phyloP scores from a whole-genome alignment of 2,329 filamentous ascomycete species.

The Periglandula ipomoeae region DNA sequence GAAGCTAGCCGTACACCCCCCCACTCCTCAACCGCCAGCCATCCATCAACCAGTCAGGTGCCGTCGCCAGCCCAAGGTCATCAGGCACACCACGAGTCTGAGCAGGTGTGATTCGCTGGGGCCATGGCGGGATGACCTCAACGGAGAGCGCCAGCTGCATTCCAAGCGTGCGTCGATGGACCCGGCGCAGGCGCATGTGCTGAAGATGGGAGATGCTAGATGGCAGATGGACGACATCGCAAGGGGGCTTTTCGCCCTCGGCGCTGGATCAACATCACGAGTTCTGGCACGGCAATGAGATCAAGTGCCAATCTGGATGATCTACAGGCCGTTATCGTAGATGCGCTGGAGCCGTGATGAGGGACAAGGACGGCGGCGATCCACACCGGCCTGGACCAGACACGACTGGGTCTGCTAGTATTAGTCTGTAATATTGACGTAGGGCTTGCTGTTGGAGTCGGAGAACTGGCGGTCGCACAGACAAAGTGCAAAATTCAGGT shows the following conservation, averaged over 20 bases:
- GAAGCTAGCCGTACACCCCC: neutral
- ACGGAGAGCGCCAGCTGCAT: neutral
- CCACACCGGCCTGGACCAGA: too few species aligned
- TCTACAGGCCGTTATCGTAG: too few species aligned
- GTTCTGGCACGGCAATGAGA: neutral
- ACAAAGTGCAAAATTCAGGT: neutral
- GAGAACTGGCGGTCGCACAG: neutral
- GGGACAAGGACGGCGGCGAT: too few species aligned
- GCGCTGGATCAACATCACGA: neutral
- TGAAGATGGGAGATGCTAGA: neutral
- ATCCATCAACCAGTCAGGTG: slow-evolving; percentile 16
- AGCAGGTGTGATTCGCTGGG: slow-evolving; percentile 8
- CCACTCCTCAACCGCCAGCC: neutral
- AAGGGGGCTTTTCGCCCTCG: neutral
- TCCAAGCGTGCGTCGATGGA: neutral
- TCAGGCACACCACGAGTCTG: slow-evolving; percentile 13
- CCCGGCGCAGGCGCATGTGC: neutral
- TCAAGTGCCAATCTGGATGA: too few species aligned
- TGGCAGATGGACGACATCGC: neutral
- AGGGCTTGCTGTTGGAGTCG: neutral
- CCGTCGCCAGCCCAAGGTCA: slow-evolving; percentile 12
- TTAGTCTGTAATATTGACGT: too few species aligned
- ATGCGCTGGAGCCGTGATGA: too few species aligned
- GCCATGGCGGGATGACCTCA: slow-evolving; percentile 1
- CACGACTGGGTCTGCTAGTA: too few species aligned